Conservation (phyloP, 129 eudicot genomes). For the Arctium minus region DNA sequence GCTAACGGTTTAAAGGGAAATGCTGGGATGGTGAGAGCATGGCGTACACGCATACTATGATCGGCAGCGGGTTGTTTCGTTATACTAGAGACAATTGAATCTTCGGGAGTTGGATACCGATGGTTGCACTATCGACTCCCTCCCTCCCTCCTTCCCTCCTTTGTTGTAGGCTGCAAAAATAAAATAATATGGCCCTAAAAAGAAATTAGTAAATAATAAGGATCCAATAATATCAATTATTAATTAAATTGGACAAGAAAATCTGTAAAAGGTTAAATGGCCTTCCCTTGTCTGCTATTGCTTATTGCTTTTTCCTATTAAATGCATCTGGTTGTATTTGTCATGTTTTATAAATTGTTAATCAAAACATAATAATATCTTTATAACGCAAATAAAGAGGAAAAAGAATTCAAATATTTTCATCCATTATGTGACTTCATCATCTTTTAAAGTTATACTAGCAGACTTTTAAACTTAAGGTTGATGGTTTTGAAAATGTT, state of each 20-base stretch:
- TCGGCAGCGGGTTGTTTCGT: neutral
- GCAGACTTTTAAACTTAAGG: no score
- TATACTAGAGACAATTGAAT: neutral
- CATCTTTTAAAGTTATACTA: neutral
- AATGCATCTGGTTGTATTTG: neutral
- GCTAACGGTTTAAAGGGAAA: neutral
- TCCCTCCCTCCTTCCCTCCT: neutral
- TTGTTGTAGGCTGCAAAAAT: neutral
- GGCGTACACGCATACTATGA: conserved; percentile 5
- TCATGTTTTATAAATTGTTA: neutral
- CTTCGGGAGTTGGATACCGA: neutral
- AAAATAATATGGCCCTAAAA: neutral
- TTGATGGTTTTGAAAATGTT: neutral
- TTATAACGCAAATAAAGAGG: no score
- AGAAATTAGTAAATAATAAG: neutral
- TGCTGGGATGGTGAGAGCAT: neutral
- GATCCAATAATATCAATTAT: neutral
- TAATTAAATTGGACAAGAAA: no score
- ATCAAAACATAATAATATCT: no score
- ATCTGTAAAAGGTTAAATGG: no score
- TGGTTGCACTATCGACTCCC: neutral
- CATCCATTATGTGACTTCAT: neutral
- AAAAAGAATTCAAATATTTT: neutral
- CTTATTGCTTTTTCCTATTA: no score
- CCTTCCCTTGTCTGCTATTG: no score